Percentiles rank a stretch among this genome's conserved stretches.
Evolutionary conservation across 306 rosid species (phyloP).

Genomic region (Senna tora): DNA sequence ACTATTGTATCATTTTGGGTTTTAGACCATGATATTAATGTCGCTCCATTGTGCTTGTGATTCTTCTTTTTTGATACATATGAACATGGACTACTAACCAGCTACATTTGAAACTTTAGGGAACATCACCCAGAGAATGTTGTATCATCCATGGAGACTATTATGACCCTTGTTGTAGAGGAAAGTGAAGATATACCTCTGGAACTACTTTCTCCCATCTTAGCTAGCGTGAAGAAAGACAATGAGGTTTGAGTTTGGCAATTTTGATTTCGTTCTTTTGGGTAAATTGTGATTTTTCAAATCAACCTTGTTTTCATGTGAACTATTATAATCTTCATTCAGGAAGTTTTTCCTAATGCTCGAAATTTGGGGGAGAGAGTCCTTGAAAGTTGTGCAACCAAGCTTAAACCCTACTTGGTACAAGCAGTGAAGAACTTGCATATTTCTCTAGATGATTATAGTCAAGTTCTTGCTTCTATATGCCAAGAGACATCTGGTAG

Average conservation of each 20-base stretch:
- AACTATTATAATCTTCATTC: constrained; percentile 32
- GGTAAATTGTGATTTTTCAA: constrained; percentile 1
- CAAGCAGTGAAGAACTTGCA: constrained; percentile 61
- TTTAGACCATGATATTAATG: constrained; percentile 20
- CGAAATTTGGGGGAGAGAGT: constrained; percentile 76
- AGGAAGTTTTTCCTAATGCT: constrained; percentile 71
- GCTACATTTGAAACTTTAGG: constrained; percentile 49
- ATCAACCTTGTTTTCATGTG: constrained; percentile 17
- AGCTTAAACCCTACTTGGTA: constrained; percentile 65
- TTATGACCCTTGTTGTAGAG: constrained; percentile 81
- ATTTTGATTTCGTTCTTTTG: neutral
- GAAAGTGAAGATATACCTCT: constrained; percentile 86
- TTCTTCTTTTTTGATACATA: too few relatives aligned
- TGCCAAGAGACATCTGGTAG: constrained; percentile 60
- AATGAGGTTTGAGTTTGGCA: constrained; percentile 52
- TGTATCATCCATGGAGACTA: constrained; percentile 77
- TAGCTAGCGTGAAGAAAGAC: constrained; percentile 67
- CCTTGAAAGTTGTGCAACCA: constrained; percentile 64
- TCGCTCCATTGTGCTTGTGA: neutral
- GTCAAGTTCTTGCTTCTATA: constrained; percentile 67
- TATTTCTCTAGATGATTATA: constrained; percentile 60
- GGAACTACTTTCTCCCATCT: constrained; percentile 72
- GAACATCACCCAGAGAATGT: constrained; percentile 76
- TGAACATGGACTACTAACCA: constrained; percentile 28
- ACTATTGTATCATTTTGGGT: neutral